Evolutionary conservation across 352 stramenopile species (phyloP), one percentile per base, ranked within the genome.

Genomic region (Phytophthora foliorum): DNA sequence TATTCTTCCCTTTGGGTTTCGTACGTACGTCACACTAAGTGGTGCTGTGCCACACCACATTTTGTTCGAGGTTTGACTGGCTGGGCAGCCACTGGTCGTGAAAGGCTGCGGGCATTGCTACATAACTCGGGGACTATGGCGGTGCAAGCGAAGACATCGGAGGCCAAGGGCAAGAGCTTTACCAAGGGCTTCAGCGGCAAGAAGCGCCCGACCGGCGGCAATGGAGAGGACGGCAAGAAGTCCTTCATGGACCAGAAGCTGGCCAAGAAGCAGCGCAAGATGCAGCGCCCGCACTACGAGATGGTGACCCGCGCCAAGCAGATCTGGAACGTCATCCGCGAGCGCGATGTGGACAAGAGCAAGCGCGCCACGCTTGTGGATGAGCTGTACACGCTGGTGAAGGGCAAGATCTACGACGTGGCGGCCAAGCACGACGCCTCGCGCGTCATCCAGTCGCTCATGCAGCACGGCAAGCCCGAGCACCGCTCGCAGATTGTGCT

Each of bases 401-500:
- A 94, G 69, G 94, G 92, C 51, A 98, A 98, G 72, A 94, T 98
- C 42, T 94, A 97, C 67, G 92, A 98, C 68, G 92, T 99, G 53
- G 93, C 90, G 0, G 92, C 97, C 69, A 98, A 98, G 77, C 97
- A 99, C 79, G 96, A 99, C 72, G 95, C 96, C 2, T 98, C 91
- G 63, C 90, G 97, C 42, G 94, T 98, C 44, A 97, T 99, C 64
- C 97, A 99, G 82, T 94, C 90, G 57, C 86, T 98, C 49, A 86
- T 99, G 75, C 95, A 98, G 78, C 97, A 97, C 78, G 97, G 95
- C 56, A 96, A 86, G 60, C 78, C 85, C 7, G 80, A 95, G 68
- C 87, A 98, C 77, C 85, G 94, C 29, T 85, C 87, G 62, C 80
- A 93, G 63, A 90, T 97, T 9, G 82, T 98, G 21, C 74, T 79